phyloP scores from a whole-genome alignment of 495 filamentous ascomycete genomes.

The Hyaloscypha finlandica region DNA sequence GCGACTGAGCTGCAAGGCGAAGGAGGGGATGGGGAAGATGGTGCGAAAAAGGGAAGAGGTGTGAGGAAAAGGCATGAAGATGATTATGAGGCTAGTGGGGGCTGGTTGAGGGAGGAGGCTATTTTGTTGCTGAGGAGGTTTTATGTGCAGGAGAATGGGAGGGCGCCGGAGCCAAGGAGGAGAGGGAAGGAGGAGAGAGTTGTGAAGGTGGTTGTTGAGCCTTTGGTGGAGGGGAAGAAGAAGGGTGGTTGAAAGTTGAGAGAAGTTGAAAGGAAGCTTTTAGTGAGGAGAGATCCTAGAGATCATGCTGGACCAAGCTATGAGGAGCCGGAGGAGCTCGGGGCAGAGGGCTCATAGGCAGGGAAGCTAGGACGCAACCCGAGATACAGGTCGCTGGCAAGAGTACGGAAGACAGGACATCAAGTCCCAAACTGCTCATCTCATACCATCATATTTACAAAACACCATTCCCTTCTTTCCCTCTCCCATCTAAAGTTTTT shows the following conservation, averaged over 20 bases:
- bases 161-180: slow-evolving; percentile 31
- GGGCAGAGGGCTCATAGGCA: no score
- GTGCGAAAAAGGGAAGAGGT: slow-evolving; percentile 30
- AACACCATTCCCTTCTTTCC: slow-evolving; percentile 1
- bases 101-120: slow-evolving; percentile 82
- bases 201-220: slow-evolving; percentile 30
- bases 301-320: not conserved
- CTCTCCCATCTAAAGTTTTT: slow-evolving; percentile 13
- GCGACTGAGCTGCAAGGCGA: slow-evolving; percentile 18
- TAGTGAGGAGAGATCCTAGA: no score
- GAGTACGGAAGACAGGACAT: not conserved
- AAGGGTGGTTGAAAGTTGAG: slow-evolving; percentile 1
- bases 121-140: slow-evolving; percentile 89
- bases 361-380: no score
- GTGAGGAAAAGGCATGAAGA: slow-evolving; percentile 59
- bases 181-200: slow-evolving; percentile 33
- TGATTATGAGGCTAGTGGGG: slow-evolving; percentile 76
- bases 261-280: no score
- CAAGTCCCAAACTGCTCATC: not conserved
- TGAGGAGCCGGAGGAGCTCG: not conserved
- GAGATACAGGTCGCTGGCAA: no score
- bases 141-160: slow-evolving; percentile 91
- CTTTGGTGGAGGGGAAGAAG: slow-evolving; percentile 11
- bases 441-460: slow-evolving; percentile 27
- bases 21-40: slow-evolving; percentile 1